A percentile compares a stretch with the other conserved stretches of the same genome.
phyloP scores from a whole-genome alignment of 139 green algal species.

The Picochlorum sp. region DNA sequence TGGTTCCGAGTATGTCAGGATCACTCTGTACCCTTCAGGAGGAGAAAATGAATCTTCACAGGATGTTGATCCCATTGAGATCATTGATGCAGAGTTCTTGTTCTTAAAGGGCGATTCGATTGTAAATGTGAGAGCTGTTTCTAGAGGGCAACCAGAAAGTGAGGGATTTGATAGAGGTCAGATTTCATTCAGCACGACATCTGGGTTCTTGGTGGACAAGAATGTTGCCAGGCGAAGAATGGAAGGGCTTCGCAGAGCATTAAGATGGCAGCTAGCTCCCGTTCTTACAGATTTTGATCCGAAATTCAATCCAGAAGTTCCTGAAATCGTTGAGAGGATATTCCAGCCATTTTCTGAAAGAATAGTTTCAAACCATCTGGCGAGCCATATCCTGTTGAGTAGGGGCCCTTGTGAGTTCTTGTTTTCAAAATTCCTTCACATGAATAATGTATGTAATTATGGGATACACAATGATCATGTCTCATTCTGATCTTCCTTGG shows the following conservation, averaged over 20 bases:
- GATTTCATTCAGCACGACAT: slow-evolving; percentile 26
- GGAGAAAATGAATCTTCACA: slow-evolving; percentile 8
- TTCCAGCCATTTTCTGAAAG: slow-evolving; percentile 14
- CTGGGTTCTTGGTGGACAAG: slow-evolving; percentile 28
- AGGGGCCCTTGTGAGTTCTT: neutral
- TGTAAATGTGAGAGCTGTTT: slow-evolving; percentile 29
- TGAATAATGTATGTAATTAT: neutral
- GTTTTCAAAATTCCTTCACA: neutral
- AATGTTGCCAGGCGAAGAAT: slow-evolving; percentile 29
- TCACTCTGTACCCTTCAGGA: slow-evolving; percentile 6
- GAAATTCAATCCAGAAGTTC: slow-evolving; percentile 30
- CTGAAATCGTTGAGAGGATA: slow-evolving; percentile 19
- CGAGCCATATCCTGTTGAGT: slow-evolving; percentile 8
- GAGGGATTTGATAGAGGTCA: slow-evolving; percentile 5
- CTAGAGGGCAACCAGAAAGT: slow-evolving; percentile 9
- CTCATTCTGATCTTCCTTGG: too few species aligned
- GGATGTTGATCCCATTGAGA: slow-evolving; percentile 13
- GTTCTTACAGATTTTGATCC: slow-evolving; percentile 45
- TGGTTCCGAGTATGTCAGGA: slow-evolving; percentile 38
- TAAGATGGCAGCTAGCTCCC: slow-evolving; percentile 32
- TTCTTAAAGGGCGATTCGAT: slow-evolving; percentile 41
- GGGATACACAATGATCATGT: neutral
- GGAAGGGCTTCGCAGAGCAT: slow-evolving; percentile 29
- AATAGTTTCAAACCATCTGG: slow-evolving; percentile 16
- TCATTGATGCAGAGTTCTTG: slow-evolving; percentile 53